Base-by-base conservation (phyloP, 768 basidiomycete species). In the Auricularia cornea region DNA sequence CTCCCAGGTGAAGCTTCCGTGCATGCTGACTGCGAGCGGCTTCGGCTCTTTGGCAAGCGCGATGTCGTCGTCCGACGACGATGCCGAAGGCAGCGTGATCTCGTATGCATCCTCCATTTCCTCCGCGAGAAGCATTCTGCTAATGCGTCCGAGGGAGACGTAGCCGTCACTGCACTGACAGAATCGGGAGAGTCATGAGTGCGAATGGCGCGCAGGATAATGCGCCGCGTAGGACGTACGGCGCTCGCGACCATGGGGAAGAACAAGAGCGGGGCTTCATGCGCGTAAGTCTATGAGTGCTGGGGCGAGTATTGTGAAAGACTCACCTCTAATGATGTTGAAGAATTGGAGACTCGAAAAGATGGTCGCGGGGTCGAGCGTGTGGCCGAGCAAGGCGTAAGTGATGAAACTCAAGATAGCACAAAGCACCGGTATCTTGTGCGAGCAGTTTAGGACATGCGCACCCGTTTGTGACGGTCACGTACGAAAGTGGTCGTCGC, bases 341-440 rank as follows among this genome's bases (percentile, higher is more conserved):
- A 86, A 85, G 35, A 84, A 73, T 64, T 86, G 84, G 26, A 87
- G 72, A 8, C 81, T 80, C 4, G 78, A 74, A 70, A 87, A 87
- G 59, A 87, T 82, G 62, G 77, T 73, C 0, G 84, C 81, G 3
- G 84, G 72, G 63, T 81, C 78, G 33, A 87, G 77, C 11, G 74
- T 69, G 63, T 87, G 84, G 8, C 83, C 84, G 35, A 75, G 82
- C 23, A 88, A 70, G 1, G 79, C 78, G 67, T 88, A 89, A 0
- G 86, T 85, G 66, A 89, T 82, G 51, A 33, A 18, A 26, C 23
- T 14, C 57, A 84, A 67, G 51, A 85, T 74, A 4, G 81, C 75
- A 4, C 82, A 80, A 23, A 83, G 66, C 12, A 80, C 73, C 0
- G 86, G 86, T 3, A 85, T 70, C 65, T 57, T 14, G 23, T 26